Evolutionary conservation across 2,329 filamentous ascomycete species (phyloP).

Genomic region (Fusarium sp.): DNA sequence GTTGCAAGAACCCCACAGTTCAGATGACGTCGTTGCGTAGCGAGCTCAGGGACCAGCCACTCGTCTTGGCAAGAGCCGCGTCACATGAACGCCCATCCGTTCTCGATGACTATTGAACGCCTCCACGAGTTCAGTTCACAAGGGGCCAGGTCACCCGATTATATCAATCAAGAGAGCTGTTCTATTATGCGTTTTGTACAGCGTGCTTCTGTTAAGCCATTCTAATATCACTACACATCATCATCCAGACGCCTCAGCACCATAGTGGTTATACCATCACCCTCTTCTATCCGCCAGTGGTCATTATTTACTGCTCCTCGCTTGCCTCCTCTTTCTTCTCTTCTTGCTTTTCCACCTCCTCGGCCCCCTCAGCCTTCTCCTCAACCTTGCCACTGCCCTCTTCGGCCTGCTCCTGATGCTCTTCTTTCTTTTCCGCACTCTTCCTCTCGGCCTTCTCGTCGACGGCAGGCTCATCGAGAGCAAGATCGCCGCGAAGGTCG

Average conservation of each 20-base stretch:
- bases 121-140: not conserved
- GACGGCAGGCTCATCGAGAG: conserved; percentile 58
- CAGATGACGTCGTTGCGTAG: conserved; percentile 34
- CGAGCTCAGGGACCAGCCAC: not conserved
- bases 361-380: conserved; percentile 11
- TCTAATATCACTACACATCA: conserved; percentile 11
- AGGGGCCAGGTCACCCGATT: not conserved
- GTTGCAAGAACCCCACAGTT: conserved; percentile 23
- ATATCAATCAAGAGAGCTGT: not conserved
- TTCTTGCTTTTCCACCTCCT: conserved; percentile 6
- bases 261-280: not conserved
- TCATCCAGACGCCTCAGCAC: conserved; percentile 15
- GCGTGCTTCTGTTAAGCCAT: conserved; percentile 5
- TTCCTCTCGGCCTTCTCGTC: conserved; percentile 12
- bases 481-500: conserved; percentile 68
- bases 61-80: not conserved
- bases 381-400: not conserved
- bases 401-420: conserved; percentile 4
- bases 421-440: not conserved
- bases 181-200: conserved; percentile 24
- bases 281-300: not conserved
- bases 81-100: conserved; percentile 4
- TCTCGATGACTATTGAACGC: not conserved
- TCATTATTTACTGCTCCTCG: conserved; percentile 5
- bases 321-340: conserved; percentile 10